Percentiles rank a stretch among this genome's conserved stretches.
phyloP scores from a whole-genome alignment of 441 rosid species.

The Gossypium schwendimanii region DNA sequence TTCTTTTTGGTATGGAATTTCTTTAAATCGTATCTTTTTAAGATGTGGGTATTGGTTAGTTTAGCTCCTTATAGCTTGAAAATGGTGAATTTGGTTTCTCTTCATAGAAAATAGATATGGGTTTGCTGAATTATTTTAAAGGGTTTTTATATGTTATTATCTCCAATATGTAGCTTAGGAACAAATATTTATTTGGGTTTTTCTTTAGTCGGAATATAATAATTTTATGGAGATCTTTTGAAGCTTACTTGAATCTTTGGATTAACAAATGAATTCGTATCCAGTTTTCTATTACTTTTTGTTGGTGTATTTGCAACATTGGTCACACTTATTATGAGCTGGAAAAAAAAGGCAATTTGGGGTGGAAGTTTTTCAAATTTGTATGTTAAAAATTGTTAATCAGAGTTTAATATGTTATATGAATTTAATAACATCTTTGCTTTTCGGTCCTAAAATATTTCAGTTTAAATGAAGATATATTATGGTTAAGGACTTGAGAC shows the following conservation, averaged over 20 bases:
- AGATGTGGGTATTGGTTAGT: conserved; percentile 12
- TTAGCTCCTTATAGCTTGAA: background rate
- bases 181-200: background rate
- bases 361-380: background rate
- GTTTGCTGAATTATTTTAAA: background rate
- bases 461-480: background rate
- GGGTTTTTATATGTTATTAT: background rate
- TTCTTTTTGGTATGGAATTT: conserved; percentile 8
- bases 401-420: background rate
- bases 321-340: background rate
- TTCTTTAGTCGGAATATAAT: background rate
- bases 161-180: background rate
- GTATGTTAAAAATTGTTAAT: background rate
- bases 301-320: background rate
- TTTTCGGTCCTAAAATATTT: background rate
- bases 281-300: background rate
- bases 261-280: background rate
- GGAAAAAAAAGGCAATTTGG: background rate
- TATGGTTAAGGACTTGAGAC: background rate
- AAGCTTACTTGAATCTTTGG: background rate
- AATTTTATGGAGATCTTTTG: background rate
- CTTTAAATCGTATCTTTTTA: background rate
- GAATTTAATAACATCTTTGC: background rate
- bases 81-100: background rate
- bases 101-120: background rate